phyloP scores from a whole-genome alignment of 495 filamentous ascomycete species.

The Alectoria sarmentosa region DNA sequence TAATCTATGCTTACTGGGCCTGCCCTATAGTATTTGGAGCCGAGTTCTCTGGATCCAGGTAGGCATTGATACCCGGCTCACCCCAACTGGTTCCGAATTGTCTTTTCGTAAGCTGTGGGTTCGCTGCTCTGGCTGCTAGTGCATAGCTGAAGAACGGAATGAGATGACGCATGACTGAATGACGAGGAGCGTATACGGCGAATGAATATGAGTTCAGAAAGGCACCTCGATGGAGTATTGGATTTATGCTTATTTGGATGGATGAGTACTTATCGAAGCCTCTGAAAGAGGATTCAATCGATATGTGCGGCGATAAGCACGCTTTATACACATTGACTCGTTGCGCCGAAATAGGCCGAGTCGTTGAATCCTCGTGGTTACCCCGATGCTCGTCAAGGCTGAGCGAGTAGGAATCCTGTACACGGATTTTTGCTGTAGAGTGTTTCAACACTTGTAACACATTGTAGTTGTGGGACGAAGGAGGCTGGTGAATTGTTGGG shows the following conservation, averaged over 20 bases:
- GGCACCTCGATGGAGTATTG: neutral
- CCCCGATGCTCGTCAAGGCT: neutral
- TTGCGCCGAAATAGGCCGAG: neutral
- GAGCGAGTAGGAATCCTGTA: neutral
- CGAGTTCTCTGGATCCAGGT: neutral
- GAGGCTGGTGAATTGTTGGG: neutral
- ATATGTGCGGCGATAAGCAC: neutral
- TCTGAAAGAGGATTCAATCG: neutral
- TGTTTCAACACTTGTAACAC: neutral
- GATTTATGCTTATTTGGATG: neutral
- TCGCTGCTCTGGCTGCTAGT: neutral
- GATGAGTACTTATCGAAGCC: neutral
- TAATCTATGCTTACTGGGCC: no score
- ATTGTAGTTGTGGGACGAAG: neutral
- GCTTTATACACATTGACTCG: neutral
- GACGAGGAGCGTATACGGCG: neutral
- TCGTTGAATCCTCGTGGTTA: neutral
- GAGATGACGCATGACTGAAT: neutral
- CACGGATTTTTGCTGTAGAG: neutral
- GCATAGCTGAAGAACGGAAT: neutral
- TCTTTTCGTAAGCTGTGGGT: neutral
- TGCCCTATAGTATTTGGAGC: conserved; percentile 1
- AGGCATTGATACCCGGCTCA: neutral
- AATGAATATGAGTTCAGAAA: neutral
- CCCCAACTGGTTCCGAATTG: neutral